These are phyloP conservation scores for Teratosphaeria destructans DNA, from an alignment of 2,329 filamentous ascomycete genomes.

Conservation along the genomic window DNA sequence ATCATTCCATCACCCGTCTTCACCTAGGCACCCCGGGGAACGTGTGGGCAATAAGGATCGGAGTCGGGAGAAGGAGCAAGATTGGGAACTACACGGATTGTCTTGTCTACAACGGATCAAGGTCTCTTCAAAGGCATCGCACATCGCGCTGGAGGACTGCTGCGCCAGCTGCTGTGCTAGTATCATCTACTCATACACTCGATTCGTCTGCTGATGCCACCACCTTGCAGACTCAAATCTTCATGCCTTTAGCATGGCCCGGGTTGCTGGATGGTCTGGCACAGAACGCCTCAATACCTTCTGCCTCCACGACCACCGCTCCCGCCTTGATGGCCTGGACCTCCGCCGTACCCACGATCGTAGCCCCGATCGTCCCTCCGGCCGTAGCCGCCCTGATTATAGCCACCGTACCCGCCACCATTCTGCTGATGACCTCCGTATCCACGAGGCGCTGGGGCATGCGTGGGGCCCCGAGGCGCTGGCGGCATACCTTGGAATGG, in stretches of 20 bases:
- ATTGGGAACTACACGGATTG: neutral
- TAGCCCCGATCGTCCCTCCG: slow-evolving; percentile 9
- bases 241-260: neutral
- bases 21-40: too few relatives aligned
- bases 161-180: neutral
- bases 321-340: slow-evolving; percentile 12
- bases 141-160: neutral
- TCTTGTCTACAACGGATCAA: neutral
- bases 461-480: slow-evolving; percentile 6
- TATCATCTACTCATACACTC: neutral
- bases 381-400: slow-evolving; percentile 9
- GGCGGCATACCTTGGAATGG: neutral
- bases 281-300: neutral
- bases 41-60: too few relatives aligned
- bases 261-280: neutral
- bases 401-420: slow-evolving; percentile 11
- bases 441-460: slow-evolving; percentile 1
- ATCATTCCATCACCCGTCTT: too few relatives aligned
- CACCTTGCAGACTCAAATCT: neutral
- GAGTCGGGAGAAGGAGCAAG: neutral
- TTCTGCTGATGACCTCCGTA: neutral
- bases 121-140: neutral
- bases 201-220: neutral
- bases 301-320: slow-evolving; percentile 3
- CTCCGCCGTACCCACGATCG: slow-evolving; percentile 11